A percentile compares a stretch with the other conserved stretches of the same genome.
Conservation (phyloP, 139 green algal genomes). For the Chlorella sorokiniana region DNA sequence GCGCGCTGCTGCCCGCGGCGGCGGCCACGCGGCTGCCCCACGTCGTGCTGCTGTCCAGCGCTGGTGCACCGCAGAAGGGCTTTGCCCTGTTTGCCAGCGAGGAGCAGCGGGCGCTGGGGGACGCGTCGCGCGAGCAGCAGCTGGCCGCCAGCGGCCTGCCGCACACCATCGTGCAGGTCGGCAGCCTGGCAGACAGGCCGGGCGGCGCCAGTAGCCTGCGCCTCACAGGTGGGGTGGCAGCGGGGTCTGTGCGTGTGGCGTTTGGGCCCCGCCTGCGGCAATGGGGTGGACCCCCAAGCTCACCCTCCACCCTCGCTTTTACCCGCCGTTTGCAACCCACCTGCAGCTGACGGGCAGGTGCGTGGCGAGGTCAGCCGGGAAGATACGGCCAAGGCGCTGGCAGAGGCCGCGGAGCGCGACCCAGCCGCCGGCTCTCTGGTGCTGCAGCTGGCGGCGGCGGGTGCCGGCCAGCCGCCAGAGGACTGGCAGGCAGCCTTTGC, state of each 20-base stretch:
- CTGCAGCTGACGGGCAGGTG: neutral
- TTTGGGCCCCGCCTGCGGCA: neutral
- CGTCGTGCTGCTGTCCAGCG: slow-evolving; percentile 37
- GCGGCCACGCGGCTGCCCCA: slow-evolving; percentile 21
- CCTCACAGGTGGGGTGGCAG: neutral
- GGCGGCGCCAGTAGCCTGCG: slow-evolving; percentile 3
- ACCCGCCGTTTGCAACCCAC: neutral
- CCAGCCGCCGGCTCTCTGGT: slow-evolving; percentile 4
- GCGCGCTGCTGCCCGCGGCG: slow-evolving; percentile 11
- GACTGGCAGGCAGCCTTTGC: slow-evolving; percentile 18
- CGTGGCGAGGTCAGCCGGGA: slow-evolving; percentile 32
- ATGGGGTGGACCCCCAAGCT: no score
- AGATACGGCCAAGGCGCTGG: slow-evolving; percentile 35
- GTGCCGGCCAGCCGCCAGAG: neutral
- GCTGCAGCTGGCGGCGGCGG: slow-evolving; percentile 4
- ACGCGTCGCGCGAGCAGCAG: slow-evolving; percentile 18
- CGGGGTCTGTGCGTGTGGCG: neutral
- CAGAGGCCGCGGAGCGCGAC: slow-evolving; percentile 26
- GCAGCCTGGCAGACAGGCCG: slow-evolving; percentile 1
- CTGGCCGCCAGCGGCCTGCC: slow-evolving; percentile 26
- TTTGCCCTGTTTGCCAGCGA: slow-evolving; percentile 10
- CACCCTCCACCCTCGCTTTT: neutral
- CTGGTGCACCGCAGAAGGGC: neutral
- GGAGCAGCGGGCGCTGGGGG: slow-evolving; percentile 27
- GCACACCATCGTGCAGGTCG: slow-evolving; percentile 37